Base-by-base conservation (phyloP, 495 filamentous ascomycete species). In the Trichodelitschia bisporula region DNA sequence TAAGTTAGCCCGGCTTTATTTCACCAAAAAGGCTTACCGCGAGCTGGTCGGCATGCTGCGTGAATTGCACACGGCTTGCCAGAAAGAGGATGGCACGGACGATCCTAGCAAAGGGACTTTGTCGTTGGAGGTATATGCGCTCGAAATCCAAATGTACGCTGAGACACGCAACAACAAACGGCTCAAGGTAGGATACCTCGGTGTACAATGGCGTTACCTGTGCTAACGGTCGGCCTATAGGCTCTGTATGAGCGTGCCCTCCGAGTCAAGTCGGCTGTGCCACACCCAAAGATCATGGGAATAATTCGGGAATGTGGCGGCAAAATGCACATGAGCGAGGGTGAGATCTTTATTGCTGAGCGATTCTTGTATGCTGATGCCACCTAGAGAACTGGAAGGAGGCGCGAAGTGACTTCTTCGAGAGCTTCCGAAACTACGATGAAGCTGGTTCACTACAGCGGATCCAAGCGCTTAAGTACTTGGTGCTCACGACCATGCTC, bases 301-400 rank as follows among this genome's bases (percentile, higher is more conserved):
- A 79, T 95, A 46, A 95, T 97, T 45, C 75, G 89, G 30, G 86
- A 97, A 52, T 95, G 86, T 49, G 89, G 86, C 40, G 86, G 86
- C 36, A 97, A 97, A 58, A 97, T 97, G 86, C 83, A 97, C 52
- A 93, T 97, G 89, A 90, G 78, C 44, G 86, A 97, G 58, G 59
- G 56, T 54, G 41, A 32, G 40, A n/a, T n/a, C n/a, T n/a, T n/a
- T n/a, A n/a, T n/a, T n/a, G n/a, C n/a, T n/a, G n/a, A n/a, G n/a
- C n/a, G n/a, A n/a, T n/a, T n/a, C n/a, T n/a, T n/a, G n/a, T n/a
- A n/a, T n/a, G n/a, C n/a, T n/a, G n/a, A n/a, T n/a, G n/a, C n/a
- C n/a, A n/a, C n/a, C n/a, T n/a, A 62, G 86, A 95, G 55, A 92
- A 92, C 50, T 97, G 86, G 86, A 77, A 90, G 50, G 77, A 80